phyloP scores from a whole-genome alignment of 192 early-diverging fungal species.

The Pilaira anomala region DNA sequence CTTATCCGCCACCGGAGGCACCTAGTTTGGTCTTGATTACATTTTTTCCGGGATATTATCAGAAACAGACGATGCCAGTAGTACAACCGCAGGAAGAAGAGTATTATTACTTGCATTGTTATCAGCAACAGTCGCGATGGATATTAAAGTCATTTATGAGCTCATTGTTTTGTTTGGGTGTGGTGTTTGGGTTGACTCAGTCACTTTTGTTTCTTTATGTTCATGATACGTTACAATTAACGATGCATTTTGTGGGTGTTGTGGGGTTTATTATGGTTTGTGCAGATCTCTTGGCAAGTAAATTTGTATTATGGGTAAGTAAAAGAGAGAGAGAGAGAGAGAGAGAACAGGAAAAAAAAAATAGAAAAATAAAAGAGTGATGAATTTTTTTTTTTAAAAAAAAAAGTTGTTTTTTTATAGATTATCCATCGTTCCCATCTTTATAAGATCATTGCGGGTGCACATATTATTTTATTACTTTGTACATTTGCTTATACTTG shows the following conservation, averaged over 20 bases:
- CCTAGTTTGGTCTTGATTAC: background rate
- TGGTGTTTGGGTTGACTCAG: constrained; percentile 2
- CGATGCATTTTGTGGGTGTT: constrained; percentile 5
- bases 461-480: constrained; percentile 4
- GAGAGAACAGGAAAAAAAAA: background rate
- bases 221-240: background rate
- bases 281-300: background rate
- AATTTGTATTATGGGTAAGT: background rate
- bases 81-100: background rate
- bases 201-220: constrained; percentile 6
- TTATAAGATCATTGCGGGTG: background rate
- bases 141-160: constrained; percentile 1
- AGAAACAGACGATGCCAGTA: background rate
- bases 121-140: background rate
- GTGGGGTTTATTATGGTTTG: background rate
- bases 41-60: background rate
- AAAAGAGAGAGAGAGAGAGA: background rate
- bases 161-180: background rate
- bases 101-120: background rate
- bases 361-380: too few relatives aligned
- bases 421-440: background rate
- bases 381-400: too few relatives aligned
- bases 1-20: background rate
- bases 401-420: background rate
- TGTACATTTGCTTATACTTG: constrained; percentile 7